Conservation (phyloP, 805 yeast genomes). For the Candida nemodendra region DNA sequence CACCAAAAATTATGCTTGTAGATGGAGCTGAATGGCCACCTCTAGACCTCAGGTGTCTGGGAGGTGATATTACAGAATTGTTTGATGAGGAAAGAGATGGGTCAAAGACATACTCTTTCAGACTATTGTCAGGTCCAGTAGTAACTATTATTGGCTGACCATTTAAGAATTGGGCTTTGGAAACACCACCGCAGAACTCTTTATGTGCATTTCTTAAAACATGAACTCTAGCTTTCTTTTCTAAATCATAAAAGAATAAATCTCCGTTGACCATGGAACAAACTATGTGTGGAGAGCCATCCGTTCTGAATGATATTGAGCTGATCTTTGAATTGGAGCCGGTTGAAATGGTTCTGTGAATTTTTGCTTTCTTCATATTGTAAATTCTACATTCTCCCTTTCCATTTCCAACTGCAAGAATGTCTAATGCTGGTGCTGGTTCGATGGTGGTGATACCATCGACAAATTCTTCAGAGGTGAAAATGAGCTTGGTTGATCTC, state of each 20-base stretch:
- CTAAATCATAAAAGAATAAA: slow-evolving; percentile 79
- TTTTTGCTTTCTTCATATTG: slow-evolving; percentile 64
- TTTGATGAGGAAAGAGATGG: slow-evolving; percentile 74
- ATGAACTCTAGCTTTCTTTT: slow-evolving; percentile 71
- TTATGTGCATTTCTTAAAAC: slow-evolving; percentile 69
- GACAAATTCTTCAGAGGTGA: slow-evolving; percentile 45
- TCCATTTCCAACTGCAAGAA: slow-evolving; percentile 72
- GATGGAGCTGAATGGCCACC: slow-evolving; percentile 99
- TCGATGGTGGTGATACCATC: slow-evolving; percentile 68
- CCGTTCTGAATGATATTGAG: slow-evolving; percentile 85
- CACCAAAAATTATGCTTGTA: slow-evolving; percentile 68
- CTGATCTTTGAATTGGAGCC: slow-evolving; percentile 43
- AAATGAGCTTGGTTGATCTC: slow-evolving; percentile 71
- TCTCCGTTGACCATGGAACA: slow-evolving; percentile 81
- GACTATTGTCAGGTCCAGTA: slow-evolving; percentile 84
- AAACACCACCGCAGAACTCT: slow-evolving; percentile 73
- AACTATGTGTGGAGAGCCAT: slow-evolving; percentile 80
- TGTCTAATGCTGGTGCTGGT: slow-evolving; percentile 83
- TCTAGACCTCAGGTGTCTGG: slow-evolving; percentile 85
- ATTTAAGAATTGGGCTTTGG: slow-evolving; percentile 69
- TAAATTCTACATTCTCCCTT: slow-evolving; percentile 65
- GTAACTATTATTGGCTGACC: slow-evolving; percentile 92
- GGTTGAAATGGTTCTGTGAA: slow-evolving; percentile 50
- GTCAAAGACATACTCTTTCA: slow-evolving; percentile 91
- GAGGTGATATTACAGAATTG: slow-evolving; percentile 73